phyloP scores from a whole-genome alignment of 352 stramenopile species.

The Phytophthora pseudosyringae region DNA sequence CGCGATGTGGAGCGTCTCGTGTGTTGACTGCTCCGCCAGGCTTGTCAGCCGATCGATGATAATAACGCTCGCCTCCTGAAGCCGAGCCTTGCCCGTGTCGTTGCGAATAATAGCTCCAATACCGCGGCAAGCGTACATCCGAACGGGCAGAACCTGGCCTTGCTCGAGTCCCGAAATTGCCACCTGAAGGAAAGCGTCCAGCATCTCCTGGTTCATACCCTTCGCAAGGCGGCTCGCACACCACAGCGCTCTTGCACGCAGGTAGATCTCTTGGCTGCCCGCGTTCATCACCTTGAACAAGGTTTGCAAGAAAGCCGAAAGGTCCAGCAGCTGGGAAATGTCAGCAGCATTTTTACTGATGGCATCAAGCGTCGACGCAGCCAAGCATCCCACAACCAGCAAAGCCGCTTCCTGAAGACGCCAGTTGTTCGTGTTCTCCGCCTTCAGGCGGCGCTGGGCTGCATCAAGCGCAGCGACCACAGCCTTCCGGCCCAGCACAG shows the following conservation, averaged over 20 bases:
- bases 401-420: slow-evolving; percentile 78
- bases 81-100: slow-evolving; percentile 59
- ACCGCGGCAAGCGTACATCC: slow-evolving; percentile 80
- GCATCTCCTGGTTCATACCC: slow-evolving; percentile 77
- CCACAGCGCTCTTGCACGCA: slow-evolving; percentile 81
- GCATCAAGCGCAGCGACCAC: slow-evolving; percentile 61
- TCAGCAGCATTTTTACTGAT: slow-evolving; percentile 59
- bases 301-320: slow-evolving; percentile 72
- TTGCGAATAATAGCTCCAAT: slow-evolving; percentile 74
- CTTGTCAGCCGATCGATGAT: slow-evolving; percentile 70
- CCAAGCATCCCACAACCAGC: slow-evolving; percentile 73
- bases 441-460: slow-evolving; percentile 67
- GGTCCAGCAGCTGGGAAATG: slow-evolving; percentile 57
- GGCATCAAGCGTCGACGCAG: slow-evolving; percentile 58
- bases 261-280: slow-evolving; percentile 67
- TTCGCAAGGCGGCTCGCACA: slow-evolving; percentile 77
- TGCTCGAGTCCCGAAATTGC: slow-evolving; percentile 78
- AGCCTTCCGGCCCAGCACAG: slow-evolving; percentile 67
- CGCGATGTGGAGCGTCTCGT: slow-evolving; percentile 81
- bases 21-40: slow-evolving; percentile 60
- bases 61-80: slow-evolving; percentile 54
- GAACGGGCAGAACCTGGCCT: slow-evolving; percentile 73
- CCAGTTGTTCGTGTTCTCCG: slow-evolving; percentile 58
- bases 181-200: slow-evolving; percentile 72
- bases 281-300: slow-evolving; percentile 84